Evolutionary conservation across 352 stramenopile species (phyloP), one percentile per base, ranked within the genome.

Genomic region (Elongisporangium anandrum): DNA sequence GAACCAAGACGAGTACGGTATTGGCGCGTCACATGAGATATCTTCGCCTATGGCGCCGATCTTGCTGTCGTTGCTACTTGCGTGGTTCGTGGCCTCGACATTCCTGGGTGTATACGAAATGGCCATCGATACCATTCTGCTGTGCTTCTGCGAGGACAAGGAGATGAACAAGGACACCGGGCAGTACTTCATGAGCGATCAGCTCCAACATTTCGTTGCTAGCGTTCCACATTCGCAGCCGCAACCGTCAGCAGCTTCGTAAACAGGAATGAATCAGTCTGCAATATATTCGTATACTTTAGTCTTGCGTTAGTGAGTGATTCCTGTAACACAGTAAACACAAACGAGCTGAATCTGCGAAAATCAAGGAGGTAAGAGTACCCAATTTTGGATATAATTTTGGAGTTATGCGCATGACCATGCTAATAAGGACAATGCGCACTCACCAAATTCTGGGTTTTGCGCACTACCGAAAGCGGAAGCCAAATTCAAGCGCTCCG

Each of bases 41-140:
- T 87, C 87, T 55, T 94, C 75, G 6, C 68, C 87, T 7, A 72
- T 97, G 22, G 86, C 87, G 9, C 93, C 96, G 15, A 81, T 96
- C 29, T 50, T 98, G 19, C 61, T 99, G 19, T 90, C 97, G 16
- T 69, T 97, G 20, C 51, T 98, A 1, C 73, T 98, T 21, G 81
- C 93, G 7, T 99, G 91, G 77, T 97, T 98, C 59, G 82, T 99
- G 34, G 88, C 80, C 5, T 88, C 77, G 7, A 97, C 98, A 63
- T 98, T 99, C 60, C 83, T 98, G 52, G 79, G 85, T 22, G 88
- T 98, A 8, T 99, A 98, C 69, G 91, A 96, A 57, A 98, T 98
- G 84, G 74, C 79, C 22, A 98, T 99, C 61, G 86, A 94, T 47
- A 98, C 92, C 7, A 97, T 99, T 34, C 68, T 99, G 45, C 74